Percentiles rank a stretch among this genome's conserved stretches.
phyloP scores from a whole-genome alignment of 2,329 filamentous ascomycete genomes.

The Diaporthe citri region DNA sequence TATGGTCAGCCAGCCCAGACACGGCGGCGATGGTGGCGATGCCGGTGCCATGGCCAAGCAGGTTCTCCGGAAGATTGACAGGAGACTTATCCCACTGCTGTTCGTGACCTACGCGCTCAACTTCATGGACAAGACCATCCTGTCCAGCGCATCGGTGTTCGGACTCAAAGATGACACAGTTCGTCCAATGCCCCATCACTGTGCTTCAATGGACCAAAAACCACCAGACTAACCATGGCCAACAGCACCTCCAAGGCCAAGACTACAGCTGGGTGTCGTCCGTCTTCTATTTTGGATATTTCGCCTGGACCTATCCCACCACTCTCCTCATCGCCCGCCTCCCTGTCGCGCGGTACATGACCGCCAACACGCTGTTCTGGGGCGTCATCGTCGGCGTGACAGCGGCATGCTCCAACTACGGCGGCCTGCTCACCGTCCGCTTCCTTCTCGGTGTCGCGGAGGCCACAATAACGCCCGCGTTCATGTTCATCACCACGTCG shows the following conservation, averaged over 20 bases:
- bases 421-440: constrained; percentile 62
- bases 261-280: constrained; percentile 61
- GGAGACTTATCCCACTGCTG: constrained; percentile 65
- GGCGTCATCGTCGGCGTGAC: constrained; percentile 60
- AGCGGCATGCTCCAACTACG: constrained; percentile 61
- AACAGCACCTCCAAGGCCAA: constrained; percentile 53
- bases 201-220: constrained; percentile 2
- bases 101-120: constrained; percentile 71
- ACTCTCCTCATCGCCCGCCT: constrained; percentile 61
- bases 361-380: constrained; percentile 63
- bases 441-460: constrained; percentile 68
- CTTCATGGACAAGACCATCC: constrained; percentile 72
- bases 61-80: constrained; percentile 69
- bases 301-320: constrained; percentile 54
- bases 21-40: not conserved
- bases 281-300: constrained; percentile 59
- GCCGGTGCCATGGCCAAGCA: constrained; percentile 46
- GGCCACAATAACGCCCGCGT: constrained; percentile 65
- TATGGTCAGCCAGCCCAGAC: constrained; percentile 20
- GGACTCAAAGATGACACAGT: constrained; percentile 63
- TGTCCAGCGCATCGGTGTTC: constrained; percentile 69
- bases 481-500: constrained; percentile 68
- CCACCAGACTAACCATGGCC: not conserved
- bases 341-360: constrained; percentile 61
- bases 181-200: constrained; percentile 1